These are phyloP conservation scores for Penicillium crystallinum DNA, from an alignment of 495 filamentous ascomycete genomes.

Conservation along the genomic window DNA sequence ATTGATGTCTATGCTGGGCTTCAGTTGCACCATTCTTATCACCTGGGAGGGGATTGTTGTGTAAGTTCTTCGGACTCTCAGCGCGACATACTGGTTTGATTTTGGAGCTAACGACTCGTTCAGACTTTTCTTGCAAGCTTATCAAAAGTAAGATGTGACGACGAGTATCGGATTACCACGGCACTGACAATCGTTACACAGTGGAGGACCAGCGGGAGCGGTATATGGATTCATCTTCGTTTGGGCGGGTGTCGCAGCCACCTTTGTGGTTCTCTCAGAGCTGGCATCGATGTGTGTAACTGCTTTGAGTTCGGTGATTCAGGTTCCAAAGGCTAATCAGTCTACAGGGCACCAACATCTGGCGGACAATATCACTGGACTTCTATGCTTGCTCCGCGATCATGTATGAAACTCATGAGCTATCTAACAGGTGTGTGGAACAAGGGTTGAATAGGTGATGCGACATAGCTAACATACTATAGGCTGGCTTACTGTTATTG, in stretches of 20 bases:
- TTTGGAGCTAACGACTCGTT: background rate
- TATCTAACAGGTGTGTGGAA: constrained; percentile 42
- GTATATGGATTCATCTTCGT: constrained; percentile 49
- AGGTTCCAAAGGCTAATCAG: background rate
- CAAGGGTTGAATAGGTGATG: no score
- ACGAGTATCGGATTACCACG: background rate
- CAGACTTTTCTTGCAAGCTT: constrained; percentile 31
- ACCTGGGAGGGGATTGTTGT: constrained; percentile 46
- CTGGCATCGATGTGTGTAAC: constrained; percentile 36
- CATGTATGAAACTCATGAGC: constrained; percentile 36
- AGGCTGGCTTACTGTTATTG: constrained; percentile 44
- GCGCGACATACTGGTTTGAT: background rate
- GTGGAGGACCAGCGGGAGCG: constrained; percentile 48
- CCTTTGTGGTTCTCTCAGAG: constrained; percentile 34
- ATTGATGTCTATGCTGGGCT: constrained; percentile 46
- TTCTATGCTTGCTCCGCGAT: constrained; percentile 43
- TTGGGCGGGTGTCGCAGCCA: constrained; percentile 35
- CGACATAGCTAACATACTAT: background rate
- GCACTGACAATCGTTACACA: constrained; percentile 11
- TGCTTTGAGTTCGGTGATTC: background rate
- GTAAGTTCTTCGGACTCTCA: constrained; percentile 16
- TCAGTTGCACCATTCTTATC: constrained; percentile 45
- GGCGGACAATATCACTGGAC: constrained; percentile 53
- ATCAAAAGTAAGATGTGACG: constrained; percentile 25
- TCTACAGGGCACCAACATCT: constrained; percentile 41